phyloP scores from a whole-genome alignment of 345 rosid genomes.

The Dipteronia sinensis region DNA sequence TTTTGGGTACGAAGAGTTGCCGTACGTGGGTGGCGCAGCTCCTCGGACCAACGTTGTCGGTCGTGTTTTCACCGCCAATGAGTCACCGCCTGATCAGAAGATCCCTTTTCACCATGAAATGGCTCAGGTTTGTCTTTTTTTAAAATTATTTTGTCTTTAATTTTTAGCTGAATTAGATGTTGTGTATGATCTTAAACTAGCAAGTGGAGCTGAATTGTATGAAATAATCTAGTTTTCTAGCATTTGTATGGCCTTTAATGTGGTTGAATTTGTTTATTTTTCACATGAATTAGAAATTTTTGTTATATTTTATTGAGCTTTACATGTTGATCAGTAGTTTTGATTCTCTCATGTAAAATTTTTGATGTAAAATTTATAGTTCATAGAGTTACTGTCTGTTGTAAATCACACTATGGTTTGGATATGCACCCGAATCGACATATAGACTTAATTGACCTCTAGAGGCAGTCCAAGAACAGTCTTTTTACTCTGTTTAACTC shows the following conservation, averaged over 20 bases:
- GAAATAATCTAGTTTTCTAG: too few relatives aligned
- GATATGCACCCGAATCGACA: background rate
- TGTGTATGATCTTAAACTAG: background rate
- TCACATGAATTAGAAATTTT: background rate
- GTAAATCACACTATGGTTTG: background rate
- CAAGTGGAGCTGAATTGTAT: background rate
- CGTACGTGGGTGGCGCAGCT: conserved; percentile 91
- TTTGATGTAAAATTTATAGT: background rate
- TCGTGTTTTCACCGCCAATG: conserved; percentile 89
- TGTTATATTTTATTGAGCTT: background rate
- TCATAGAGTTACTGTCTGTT: background rate
- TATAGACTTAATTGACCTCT: background rate
- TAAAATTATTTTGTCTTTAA: background rate
- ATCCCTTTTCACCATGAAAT: conserved; percentile 95
- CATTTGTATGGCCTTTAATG: background rate
- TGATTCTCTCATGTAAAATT: background rate
- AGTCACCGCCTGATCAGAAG: conserved; percentile 90
- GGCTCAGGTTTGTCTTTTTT: conserved; percentile 67
- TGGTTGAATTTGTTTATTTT: conserved; percentile 1
- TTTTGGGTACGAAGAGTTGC: conserved; percentile 86
- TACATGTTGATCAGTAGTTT: background rate
- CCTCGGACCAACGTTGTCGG: conserved; percentile 80
- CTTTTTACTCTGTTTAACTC: background rate
- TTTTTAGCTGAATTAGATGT: too few relatives aligned
- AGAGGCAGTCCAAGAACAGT: background rate